Evolutionary conservation across 2,329 filamentous ascomycete genomes (phyloP), one percentile per base, ranked within the genome.

Genomic region (Penicillium sp.): DNA sequence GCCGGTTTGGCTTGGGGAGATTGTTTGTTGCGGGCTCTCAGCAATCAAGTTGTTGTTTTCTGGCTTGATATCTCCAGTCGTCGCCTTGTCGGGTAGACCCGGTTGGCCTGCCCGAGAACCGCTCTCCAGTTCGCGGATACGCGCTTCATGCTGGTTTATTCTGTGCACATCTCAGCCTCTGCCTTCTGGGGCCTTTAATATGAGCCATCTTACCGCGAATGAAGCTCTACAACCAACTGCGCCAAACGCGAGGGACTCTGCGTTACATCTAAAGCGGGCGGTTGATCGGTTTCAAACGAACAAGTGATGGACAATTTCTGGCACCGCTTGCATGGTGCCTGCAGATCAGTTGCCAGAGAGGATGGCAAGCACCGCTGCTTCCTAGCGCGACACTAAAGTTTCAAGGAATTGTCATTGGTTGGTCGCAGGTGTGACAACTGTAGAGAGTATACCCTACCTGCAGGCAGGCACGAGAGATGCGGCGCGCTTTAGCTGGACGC

Each of bases 391-490:
- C 50, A 51, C 47, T 49, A 33, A 17, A 29, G n/a, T n/a, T 27
- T 13, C 15, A 13, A 21, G 3, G 4, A 17, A 20, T 10, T 19
- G 15, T 29, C 10, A 36, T 15, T 21, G 19, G 5, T 30, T 4
- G 9, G 4, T 33, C 14, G 23, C 5, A 7, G 6, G 11, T 20
- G 26, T n/a, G n/a, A n/a, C n/a, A n/a, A n/a, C n/a, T n/a, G n/a
- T n/a, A n/a, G n/a, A n/a, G 19, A 5, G 31, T 16, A 14, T 21
- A 11, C 34, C 38, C 10, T 36, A 51, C 50, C 25, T 53, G 50
- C 7, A 53, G 41, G 31, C 50, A 53, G 7, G 50, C 50, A n/a
- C 50, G 46, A 32, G 48, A 23, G 35, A 42, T 46, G 15, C 50
- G 46, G 30, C 45, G 43, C 16, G 37, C 35, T 29, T 53, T 53